Evolutionary conservation across 345 rosid species (phyloP).

Genomic region (Euclidium syriacum): DNA sequence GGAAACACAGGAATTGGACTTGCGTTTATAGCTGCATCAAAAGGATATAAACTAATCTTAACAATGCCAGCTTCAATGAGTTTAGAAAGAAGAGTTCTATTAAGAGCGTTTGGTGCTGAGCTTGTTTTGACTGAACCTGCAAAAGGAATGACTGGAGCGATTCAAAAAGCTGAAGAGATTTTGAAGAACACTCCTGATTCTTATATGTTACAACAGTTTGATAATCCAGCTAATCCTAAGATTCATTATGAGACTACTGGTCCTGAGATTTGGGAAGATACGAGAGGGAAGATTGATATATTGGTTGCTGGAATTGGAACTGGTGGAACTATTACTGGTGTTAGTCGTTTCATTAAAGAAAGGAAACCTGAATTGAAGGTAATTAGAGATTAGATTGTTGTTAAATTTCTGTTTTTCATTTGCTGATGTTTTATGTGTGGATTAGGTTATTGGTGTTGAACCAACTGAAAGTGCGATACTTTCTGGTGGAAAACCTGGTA

Average conservation of each 20-base stretch:
- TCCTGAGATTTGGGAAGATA: conserved; percentile 86
- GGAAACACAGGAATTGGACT: conserved; percentile 97
- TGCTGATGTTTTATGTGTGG: conserved; percentile 19
- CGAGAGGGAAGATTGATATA: conserved; percentile 76
- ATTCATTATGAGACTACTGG: conserved; percentile 85
- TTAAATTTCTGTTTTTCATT: background rate
- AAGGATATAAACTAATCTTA: conserved; percentile 66
- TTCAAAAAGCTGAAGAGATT: conserved; percentile 78
- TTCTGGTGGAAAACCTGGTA: conserved; percentile 89
- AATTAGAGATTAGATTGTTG: background rate
- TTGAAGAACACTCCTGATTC: conserved; percentile 59
- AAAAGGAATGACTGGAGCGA: conserved; percentile 69
- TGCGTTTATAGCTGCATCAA: conserved; percentile 83
- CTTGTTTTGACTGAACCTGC: conserved; percentile 77
- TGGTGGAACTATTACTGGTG: conserved; percentile 85
- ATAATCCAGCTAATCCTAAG: conserved; percentile 87
- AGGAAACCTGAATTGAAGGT: conserved; percentile 33
- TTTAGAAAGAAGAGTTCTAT: conserved; percentile 78
- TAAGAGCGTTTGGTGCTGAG: conserved; percentile 91
- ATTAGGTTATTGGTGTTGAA: conserved; percentile 81
- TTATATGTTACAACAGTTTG: conserved; percentile 80
- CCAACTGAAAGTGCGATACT: conserved; percentile 78
- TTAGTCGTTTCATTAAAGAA: conserved; percentile 71
- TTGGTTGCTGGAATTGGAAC: conserved; percentile 83
- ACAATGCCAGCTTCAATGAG: conserved; percentile 87